Base-by-base conservation (phyloP, 306 rosid genomes). In the Corylus americana region DNA sequence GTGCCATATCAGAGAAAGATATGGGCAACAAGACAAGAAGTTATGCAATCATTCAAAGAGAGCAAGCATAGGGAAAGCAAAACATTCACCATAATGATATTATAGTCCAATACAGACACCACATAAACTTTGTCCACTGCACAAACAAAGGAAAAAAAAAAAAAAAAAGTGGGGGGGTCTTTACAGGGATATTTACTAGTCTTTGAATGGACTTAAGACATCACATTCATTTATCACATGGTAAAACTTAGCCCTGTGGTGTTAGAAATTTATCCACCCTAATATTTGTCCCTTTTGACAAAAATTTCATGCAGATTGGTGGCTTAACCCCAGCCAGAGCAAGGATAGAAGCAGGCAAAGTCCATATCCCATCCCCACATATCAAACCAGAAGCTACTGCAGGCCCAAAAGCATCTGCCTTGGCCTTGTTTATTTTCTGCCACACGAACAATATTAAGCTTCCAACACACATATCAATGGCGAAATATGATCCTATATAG, bases 321-420 rank as follows among this genome's bases (percentile, higher is more conserved):
- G 76, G 76, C 27, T 72, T 72, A 1, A 72, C 76, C 3, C 76
- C 76, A 13, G 76, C 76, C 42, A 72, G 62, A 16, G 76, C 76
- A 53, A 72, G 76, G 11, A 72, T 14, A 12, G 76, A 49, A 51
- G 62, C 62, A 50, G 76, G 76, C 62, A 72, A 31, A 35, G 76
- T 50, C 63, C 76, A 72, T 50, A 72, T 29, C 20, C 76, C 76
- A 9, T 72, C 76, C 22, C 76, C 76, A 72, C 76, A 72, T 29
- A 72, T 72, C 76, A 72, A 72, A 16, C 76, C 76, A 31, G 76
- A 72, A 11, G 76, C 76, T 6, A 72, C 76, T 14, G 76, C 76
- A 13, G 76, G 76, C 0, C 62, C 76, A 20, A 57, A 74, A 10
- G 66, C 55, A 74, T 57, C 51, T 9, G 69, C 66, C 11, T 74